phyloP scores from a whole-genome alignment of 352 stramenopile species.

The Halophytophthora polymorphica region DNA sequence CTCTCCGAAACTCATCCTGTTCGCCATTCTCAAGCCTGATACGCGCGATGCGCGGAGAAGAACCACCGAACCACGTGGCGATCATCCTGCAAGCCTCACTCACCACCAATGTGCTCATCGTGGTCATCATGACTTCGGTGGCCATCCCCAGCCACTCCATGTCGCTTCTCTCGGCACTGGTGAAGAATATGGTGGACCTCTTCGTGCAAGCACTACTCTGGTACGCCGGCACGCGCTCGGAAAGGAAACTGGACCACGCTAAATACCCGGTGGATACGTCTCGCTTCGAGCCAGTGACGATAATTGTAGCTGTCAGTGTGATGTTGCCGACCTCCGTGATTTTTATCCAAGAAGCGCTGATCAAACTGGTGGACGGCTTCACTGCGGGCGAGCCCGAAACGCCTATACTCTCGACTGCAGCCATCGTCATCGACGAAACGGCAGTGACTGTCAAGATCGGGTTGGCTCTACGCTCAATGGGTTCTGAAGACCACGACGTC shows the following conservation, averaged over 20 bases:
- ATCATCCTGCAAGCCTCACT: conserved; percentile 56
- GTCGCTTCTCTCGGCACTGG: conserved; percentile 86
- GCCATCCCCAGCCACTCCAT: conserved; percentile 79
- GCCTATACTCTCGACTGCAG: conserved; percentile 83
- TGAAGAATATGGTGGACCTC: conserved; percentile 93
- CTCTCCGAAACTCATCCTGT: background rate
- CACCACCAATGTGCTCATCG: conserved; percentile 59
- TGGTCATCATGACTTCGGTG: conserved; percentile 69
- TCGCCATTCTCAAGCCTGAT: conserved; percentile 2
- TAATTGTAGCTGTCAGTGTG: conserved; percentile 89
- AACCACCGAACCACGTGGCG: conserved; percentile 50
- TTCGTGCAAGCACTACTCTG: conserved; percentile 88
- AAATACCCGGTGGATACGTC: conserved; percentile 92
- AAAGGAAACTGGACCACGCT: conserved; percentile 73
- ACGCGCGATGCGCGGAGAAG: conserved; percentile 22
- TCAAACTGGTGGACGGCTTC: conserved; percentile 45
- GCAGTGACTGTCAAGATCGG: conserved; percentile 68
- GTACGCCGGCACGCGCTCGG: conserved; percentile 83
- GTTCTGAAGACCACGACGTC: conserved; percentile 53
- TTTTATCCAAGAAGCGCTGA: conserved; percentile 62
- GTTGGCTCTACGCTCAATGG: conserved; percentile 59
- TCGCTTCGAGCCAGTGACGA: conserved; percentile 90
- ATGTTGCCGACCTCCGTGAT: conserved; percentile 91
- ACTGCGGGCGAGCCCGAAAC: conserved; percentile 55
- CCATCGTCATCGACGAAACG: conserved; percentile 77